Evolutionary conservation across 1,139 yeast genomes (phyloP), one percentile per base, ranked within the genome.

Genomic region (Lodderomyces beijingensis): DNA sequence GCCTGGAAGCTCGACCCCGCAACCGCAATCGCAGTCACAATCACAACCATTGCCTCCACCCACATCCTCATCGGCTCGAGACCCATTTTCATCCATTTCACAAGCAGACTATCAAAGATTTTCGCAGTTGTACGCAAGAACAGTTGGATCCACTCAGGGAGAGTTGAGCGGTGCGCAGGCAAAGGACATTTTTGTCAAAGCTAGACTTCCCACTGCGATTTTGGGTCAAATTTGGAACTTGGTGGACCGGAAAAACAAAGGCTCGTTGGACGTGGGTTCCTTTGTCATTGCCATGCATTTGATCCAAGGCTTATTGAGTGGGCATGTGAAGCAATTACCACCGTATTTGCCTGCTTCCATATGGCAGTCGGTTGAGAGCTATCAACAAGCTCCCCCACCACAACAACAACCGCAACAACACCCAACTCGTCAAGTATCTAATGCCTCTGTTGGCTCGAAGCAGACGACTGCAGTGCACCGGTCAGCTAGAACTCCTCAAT

Each of bases 281-380:
- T 91, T 93, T 50, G 76, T 86, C 24, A 74, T 91, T 46, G 97
- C 98, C 6, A 91, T 93, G 98, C 95, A 86, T 59, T 70, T 93
- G 51, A 86, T 93, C 41, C 96, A 89, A 55, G 80, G 88, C 34
- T 63, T 81, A 28, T 65, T 87, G 51, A 75, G 78, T 50, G 84
- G 88, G n/a, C 49, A 75, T 5, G 62, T 85, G 44, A 71, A 70
- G 37, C 75, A 75, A 38, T 62, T 87, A 38, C 97, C 98, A 4
- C 65, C 78, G 1, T 59, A 68, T 20, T 60, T 91, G 38, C 89
- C 96, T 1, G 77, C 74, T 34, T 62, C 65, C 27, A 55, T 81
- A 38, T 79, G 95, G 89, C 74, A 70, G 43, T 68, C 79, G 18
- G 74, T 62, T n/a, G 45, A 41, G 29, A 18, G 19, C 6, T 10